phyloP scores from a whole-genome alignment of 768 basidiomycete genomes.

The Saitozyma sp. region DNA sequence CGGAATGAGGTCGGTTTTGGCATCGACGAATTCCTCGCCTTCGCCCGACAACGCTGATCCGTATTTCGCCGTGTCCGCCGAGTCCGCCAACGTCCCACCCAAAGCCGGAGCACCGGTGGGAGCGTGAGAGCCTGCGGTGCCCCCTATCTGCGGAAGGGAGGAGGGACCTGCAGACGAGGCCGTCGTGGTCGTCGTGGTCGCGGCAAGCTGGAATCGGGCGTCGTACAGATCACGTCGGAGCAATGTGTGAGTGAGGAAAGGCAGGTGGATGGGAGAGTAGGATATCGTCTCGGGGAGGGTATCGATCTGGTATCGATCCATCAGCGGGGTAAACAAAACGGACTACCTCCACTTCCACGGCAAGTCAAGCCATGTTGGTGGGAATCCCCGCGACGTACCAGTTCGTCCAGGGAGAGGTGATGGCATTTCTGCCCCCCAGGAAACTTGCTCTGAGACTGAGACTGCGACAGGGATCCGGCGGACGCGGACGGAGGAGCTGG shows the following conservation, averaged over 20 bases:
- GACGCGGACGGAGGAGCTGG: no score
- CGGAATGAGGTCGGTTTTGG: conserved; percentile 84
- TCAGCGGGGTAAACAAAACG: background rate
- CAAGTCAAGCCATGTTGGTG: background rate
- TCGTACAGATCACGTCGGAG: conserved; percentile 88
- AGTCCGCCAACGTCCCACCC: conserved; percentile 5
- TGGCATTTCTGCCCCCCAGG: conserved; percentile 5
- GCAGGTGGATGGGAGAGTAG: conserved; percentile 69
- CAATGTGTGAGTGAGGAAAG: conserved; percentile 57
- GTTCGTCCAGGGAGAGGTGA: conserved; percentile 38
- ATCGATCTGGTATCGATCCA: conserved; percentile 59
- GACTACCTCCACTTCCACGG: background rate
- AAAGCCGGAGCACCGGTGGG: background rate
- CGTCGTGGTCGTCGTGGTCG: background rate
- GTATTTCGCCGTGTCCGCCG: conserved; percentile 16
- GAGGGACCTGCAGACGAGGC: background rate
- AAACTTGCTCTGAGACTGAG: background rate
- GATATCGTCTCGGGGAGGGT: conserved; percentile 72
- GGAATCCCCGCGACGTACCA: conserved; percentile 34
- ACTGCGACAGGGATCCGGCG: background rate
- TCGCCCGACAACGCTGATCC: conserved; percentile 18
- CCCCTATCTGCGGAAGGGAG: conserved; percentile 19
- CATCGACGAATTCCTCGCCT: conserved; percentile 67
- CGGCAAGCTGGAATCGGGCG: conserved; percentile 79
- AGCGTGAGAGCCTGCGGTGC: conserved; percentile 7